These are phyloP conservation scores for Flaveria floridana DNA, from an alignment of 140 eudicot genomes.

Conservation along the genomic window DNA sequence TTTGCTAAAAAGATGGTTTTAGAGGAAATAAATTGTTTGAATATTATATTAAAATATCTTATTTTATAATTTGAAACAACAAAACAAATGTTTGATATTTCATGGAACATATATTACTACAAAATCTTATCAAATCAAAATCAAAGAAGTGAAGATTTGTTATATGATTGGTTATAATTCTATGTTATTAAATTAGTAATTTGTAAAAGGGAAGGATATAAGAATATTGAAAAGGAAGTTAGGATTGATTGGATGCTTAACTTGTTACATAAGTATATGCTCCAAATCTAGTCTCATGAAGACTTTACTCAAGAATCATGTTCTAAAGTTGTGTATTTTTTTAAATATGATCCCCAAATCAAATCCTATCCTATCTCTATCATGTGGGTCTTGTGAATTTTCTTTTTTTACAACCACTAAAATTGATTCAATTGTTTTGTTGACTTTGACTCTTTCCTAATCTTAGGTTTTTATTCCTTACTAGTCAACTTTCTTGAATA, in stretches of 20 bases:
- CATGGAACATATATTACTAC: neutral
- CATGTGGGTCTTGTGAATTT: slow-evolving; percentile 43
- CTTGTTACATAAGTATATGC: slow-evolving; percentile 38
- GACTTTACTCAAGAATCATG: slow-evolving; percentile 42
- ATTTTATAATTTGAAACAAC: neutral
- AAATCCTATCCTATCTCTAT: slow-evolving; percentile 35
- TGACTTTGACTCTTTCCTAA: slow-evolving; percentile 32
- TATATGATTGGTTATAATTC: slow-evolving; percentile 28
- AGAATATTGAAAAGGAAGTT: slow-evolving; percentile 33
- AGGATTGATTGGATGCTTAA: slow-evolving; percentile 23
- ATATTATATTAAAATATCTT: neutral
- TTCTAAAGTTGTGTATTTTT: slow-evolving; percentile 33
- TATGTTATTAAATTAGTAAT: slow-evolving; percentile 28
- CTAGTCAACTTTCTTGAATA: slow-evolving; percentile 26
- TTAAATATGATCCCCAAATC: slow-evolving; percentile 33
- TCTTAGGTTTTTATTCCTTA: slow-evolving; percentile 17
- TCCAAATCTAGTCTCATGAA: slow-evolving; percentile 25
- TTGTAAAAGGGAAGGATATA: slow-evolving; percentile 18
- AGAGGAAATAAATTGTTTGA: neutral
- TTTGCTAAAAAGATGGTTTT: too few species aligned
- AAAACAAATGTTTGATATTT: neutral
- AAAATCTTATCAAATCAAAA: neutral
- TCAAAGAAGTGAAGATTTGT: neutral
- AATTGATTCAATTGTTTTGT: slow-evolving; percentile 16
- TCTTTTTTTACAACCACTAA: slow-evolving; percentile 33